Base-by-base conservation (phyloP, 108 stramenopile species). In the Tribonema minus region DNA sequence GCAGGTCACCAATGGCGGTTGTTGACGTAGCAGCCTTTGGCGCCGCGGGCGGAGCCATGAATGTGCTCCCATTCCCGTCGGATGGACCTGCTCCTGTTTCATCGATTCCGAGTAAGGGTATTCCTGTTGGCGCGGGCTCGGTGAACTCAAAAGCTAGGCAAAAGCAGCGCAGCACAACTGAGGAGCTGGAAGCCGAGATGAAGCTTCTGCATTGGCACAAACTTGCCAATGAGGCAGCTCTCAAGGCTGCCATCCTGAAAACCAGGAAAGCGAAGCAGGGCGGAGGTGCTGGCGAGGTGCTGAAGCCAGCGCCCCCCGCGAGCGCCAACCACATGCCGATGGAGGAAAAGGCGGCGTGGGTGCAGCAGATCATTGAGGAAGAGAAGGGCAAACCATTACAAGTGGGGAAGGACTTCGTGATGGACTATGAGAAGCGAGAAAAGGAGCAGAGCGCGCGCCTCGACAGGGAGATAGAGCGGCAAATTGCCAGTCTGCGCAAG, bases 171-270 rank as follows among this genome's bases (percentile, higher is more conserved):
- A 65, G 64, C 3, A 2, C 64, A 23, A 29, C 36, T 25, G 80
- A 86, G 39, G 70, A 85, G 39, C 84, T 89, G 4, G 58, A 88
- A 59, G 83, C 88, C 3, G 89, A 89, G 61, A 67, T 89, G 46
- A 88, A 89, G 71, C 85, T 89, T 30, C 83, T 89, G 40, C 82
- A 80, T 67, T 88, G 89, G 89, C 89, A 88, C 81, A 89, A 88
- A 54, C 83, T 89, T 20, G 89, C 89, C 20, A 89, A 89, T 54
- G 86, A 89, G 61, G 83, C 88, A n/a, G 88, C 88, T 1, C 80
- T 89, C 2, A 88, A 89, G 59, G 89, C 88, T 6, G 86, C 88
- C 0, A 80, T 89, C 26, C 33, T 89, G 64, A 88, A 78, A 61
- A 87, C 87, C 3, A 89, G 88, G 63, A 66, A 84, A 34, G 27